These are phyloP conservation scores for Poa annua DNA, from an alignment of 176 grass and related monocot species.

Conservation along the genomic window DNA sequence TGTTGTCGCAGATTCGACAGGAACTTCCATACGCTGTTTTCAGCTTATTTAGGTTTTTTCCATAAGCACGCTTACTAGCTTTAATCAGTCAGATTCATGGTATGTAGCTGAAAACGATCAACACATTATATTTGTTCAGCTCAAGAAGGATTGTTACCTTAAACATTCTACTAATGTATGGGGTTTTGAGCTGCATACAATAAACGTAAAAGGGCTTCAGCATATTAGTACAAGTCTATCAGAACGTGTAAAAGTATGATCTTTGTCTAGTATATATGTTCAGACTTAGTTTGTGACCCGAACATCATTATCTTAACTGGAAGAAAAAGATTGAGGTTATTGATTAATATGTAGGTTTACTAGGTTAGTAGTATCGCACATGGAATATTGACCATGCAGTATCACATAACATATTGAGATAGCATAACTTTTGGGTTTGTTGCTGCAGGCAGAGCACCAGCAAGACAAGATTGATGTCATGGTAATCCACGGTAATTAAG, in stretches of 20 bases:
- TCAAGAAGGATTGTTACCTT: slow-evolving; percentile 8
- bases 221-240: not conserved
- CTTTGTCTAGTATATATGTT: slow-evolving; percentile 1
- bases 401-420: not conserved
- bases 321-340: not conserved
- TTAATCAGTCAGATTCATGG: slow-evolving; percentile 14
- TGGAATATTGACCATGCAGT: slow-evolving; percentile 4
- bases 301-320: not conserved
- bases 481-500: not conserved
- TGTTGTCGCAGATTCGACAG: slow-evolving; percentile 39
- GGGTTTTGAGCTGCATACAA: slow-evolving; percentile 24
- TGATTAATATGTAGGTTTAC: not conserved
- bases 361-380: slow-evolving; percentile 13
- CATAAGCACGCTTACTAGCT: not conserved
- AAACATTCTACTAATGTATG: slow-evolving; percentile 9
- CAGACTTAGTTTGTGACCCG: slow-evolving; percentile 6
- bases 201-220: not conserved
- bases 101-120: not conserved
- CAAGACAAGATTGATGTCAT: not conserved
- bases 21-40: slow-evolving; percentile 8
- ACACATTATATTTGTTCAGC: not conserved
- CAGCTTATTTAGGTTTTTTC: slow-evolving; percentile 13
- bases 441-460: not conserved
- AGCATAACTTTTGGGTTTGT: not conserved
- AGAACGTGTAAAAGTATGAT: not conserved